These are phyloP conservation scores for Ziziphus jujuba DNA, from an alignment of 306 rosid genomes.

Conservation along the genomic window DNA sequence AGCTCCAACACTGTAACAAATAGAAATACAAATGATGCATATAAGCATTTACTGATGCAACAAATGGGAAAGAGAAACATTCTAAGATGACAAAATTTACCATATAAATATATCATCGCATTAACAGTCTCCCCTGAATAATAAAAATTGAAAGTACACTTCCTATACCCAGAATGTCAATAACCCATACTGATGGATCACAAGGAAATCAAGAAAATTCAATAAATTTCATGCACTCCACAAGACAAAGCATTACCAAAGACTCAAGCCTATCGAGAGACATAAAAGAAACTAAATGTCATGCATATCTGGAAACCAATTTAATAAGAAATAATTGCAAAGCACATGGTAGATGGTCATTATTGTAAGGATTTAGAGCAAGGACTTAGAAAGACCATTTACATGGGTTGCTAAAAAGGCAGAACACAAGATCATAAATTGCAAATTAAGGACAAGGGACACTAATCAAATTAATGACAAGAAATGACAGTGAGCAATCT, in stretches of 20 bases:
- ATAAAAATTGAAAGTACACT: neutral
- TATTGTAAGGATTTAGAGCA: no score
- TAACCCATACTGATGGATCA: slow-evolving; percentile 3
- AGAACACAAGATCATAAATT: no score
- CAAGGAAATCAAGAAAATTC: neutral
- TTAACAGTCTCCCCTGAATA: neutral
- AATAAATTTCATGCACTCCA: neutral
- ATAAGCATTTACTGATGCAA: neutral
- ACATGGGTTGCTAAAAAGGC: no score
- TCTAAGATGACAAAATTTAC: neutral
- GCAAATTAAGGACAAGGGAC: no score
- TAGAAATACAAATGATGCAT: slow-evolving; percentile 21
- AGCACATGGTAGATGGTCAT: no score
- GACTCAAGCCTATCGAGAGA: neutral
- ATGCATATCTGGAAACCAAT: neutral
- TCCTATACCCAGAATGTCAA: neutral
- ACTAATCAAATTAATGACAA: no score
- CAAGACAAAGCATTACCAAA: neutral
- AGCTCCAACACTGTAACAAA: slow-evolving; percentile 82
- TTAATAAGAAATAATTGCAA: neutral
- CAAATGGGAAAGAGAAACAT: neutral
- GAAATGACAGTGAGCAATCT: no score
- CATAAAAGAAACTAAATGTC: neutral
- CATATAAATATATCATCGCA: neutral
- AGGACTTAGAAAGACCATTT: no score